Conservation (phyloP, 805 yeast species). For the Metschnikowia lachancei region DNA sequence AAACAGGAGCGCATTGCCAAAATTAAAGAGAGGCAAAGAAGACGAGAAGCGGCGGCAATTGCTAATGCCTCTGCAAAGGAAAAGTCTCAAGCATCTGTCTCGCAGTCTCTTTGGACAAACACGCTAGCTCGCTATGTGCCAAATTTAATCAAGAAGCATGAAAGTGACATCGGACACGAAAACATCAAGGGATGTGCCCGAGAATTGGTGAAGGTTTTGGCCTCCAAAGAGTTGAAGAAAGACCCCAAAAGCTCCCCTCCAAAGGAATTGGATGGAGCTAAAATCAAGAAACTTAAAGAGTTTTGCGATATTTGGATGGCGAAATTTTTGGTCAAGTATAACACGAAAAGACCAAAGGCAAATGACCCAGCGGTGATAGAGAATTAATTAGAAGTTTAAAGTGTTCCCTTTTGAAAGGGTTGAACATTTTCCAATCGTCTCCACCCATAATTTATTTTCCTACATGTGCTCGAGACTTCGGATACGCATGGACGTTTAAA, state of each 20-base stretch:
- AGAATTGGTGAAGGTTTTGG: slow-evolving; percentile 67
- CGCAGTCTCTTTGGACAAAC: slow-evolving; percentile 40
- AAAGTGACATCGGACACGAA: slow-evolving; percentile 66
- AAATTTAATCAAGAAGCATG: slow-evolving; percentile 67
- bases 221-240: slow-evolving; percentile 63
- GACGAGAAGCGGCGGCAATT: slow-evolving; percentile 13
- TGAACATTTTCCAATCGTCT: not conserved
- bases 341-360: slow-evolving; percentile 34
- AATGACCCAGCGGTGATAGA: not conserved
- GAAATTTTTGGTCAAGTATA: slow-evolving; percentile 52
- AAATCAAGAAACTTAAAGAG: slow-evolving; percentile 63
- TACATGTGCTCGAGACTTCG: not conserved
- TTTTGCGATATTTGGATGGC: slow-evolving; percentile 67
- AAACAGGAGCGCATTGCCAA: slow-evolving; percentile 24
- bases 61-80: slow-evolving; percentile 7
- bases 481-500: too few relatives aligned
- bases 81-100: slow-evolving; percentile 3
- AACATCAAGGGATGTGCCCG: slow-evolving; percentile 72
- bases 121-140: slow-evolving; percentile 76
- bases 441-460: not conserved
- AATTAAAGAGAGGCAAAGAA: slow-evolving; percentile 21
- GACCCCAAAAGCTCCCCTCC: slow-evolving; percentile 47
- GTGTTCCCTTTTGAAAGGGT: not conserved
- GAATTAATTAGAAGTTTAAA: not conserved
- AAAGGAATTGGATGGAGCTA: slow-evolving; percentile 56